Evolutionary conservation across 148 eudicot species (phyloP), one percentile per base, ranked within the genome.

Genomic region (Heliosperma pusillum): DNA sequence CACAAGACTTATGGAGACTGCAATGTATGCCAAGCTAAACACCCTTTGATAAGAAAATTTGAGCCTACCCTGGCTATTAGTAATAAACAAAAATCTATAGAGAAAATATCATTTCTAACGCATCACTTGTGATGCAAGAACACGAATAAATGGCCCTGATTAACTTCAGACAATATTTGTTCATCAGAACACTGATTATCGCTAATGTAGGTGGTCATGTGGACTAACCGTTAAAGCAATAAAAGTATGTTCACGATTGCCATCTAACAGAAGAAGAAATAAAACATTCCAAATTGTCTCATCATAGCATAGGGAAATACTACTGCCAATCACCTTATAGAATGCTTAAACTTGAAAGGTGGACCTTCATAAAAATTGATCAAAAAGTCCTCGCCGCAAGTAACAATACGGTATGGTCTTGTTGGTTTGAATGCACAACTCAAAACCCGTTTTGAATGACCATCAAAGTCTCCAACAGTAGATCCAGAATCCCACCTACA

Each of bases 401-500:
- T 87, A 24, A 88, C 97, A 74, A 94, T 92, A 40, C 98, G 93
- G 68, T 83, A 94, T 27, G 98, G 98, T 76, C 98, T 89, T 72
- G 98, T 90, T 66, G 98, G 97, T 82, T 94, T 91, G 74, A 94
- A 94, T 73, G 97, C 97, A 83, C 98, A 94, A 69, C 98, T 94
- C 68, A 94, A 80, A 74, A 90, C 97, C 81, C 98, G 87, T 74
- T 78, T 90, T 20, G 97, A 94, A 78, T 94, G 98, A 68, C 98
- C 98, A 79, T 94, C 98, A 78, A 94, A 94, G 55, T 94, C 97
- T 65, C 98, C 98, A 33, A 92, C 97, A 75, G 86, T 94, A 65
- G 86, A 86, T 79, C 98, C 98, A 53, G 98, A 91, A 81, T 94
- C 98, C 98, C 98, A 94, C 98, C 98, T 94, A 80, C 76, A 73